Conservation (phyloP, 1,284 basidiomycete species). For the Papiliotrema terrestris region DNA sequence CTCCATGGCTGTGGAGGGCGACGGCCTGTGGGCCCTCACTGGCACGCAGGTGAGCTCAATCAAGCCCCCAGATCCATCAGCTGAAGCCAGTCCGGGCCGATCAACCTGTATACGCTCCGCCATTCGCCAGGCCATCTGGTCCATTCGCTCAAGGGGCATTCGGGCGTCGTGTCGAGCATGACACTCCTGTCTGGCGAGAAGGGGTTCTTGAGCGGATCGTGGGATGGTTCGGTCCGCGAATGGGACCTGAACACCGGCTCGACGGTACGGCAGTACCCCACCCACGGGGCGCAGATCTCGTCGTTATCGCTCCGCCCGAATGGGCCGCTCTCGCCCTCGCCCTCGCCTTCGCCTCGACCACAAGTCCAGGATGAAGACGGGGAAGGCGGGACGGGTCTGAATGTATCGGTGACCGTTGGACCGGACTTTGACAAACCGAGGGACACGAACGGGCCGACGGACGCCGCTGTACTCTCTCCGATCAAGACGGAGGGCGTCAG, state of each 20-base stretch:
- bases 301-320: constrained; percentile 74
- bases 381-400: constrained; percentile 41
- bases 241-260: constrained; percentile 97
- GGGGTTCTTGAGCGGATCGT: constrained; percentile 83
- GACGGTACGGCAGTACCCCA: constrained; percentile 68
- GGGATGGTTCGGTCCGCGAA: constrained; percentile 89
- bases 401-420: constrained; percentile 31
- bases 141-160: constrained; percentile 68
- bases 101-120: constrained; percentile 87
- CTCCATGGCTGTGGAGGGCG: constrained; percentile 81
- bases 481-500: background rate
- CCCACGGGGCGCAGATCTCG: constrained; percentile 83
- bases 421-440: constrained; percentile 30
- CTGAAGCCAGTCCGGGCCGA: constrained; percentile 64
- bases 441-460: background rate
- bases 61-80: background rate
- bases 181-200: constrained; percentile 76
- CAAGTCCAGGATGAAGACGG: constrained; percentile 27
- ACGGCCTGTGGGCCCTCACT: constrained; percentile 83
- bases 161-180: constrained; percentile 80
- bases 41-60: constrained; percentile 68
- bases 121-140: constrained; percentile 82
- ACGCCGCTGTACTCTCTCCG: background rate
- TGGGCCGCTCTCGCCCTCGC: constrained; percentile 14
- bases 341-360: constrained; percentile 24